These are phyloP conservation scores for Rhizophagus sp. DNA, from an alignment of 192 early-diverging fungal species.

Conservation along the genomic window DNA sequence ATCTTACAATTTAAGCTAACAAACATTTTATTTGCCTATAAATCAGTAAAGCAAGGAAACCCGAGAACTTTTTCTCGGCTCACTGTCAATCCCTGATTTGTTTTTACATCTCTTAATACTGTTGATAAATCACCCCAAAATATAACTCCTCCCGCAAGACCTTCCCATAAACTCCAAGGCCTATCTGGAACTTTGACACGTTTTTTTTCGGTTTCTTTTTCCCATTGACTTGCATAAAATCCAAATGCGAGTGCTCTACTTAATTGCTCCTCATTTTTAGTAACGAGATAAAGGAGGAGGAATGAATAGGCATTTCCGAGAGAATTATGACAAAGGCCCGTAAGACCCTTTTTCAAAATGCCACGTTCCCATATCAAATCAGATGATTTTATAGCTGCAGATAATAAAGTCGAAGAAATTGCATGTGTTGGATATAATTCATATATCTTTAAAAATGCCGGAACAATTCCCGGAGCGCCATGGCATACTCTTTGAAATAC, in stretches of 20 bases:
- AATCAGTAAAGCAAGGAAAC: not conserved
- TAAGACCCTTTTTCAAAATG: not conserved
- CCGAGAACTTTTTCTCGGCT: not conserved
- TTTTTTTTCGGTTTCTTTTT: not conserved
- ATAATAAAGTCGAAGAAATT: not conserved
- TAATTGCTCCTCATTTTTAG: not conserved
- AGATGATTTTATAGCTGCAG: not conserved
- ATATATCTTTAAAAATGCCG: not conserved
- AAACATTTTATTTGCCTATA: not conserved
- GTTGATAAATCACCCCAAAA: not conserved
- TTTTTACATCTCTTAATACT: not conserved
- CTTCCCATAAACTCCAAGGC: constrained; percentile 10
- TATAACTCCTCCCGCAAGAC: not conserved
- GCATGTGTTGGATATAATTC: not conserved
- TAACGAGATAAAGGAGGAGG: not conserved
- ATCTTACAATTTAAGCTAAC: too few species aligned
- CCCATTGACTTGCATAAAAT: not conserved
- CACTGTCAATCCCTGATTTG: not conserved
- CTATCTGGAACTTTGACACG: not conserved
- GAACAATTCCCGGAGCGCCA: not conserved
- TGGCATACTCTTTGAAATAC: not conserved
- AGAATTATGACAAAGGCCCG: not conserved
- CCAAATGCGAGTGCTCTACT: not conserved
- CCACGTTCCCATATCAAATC: not conserved
- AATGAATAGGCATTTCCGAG: constrained; percentile 5